Conservation (phyloP, 345 rosid species). For the Arabis alpina region DNA sequence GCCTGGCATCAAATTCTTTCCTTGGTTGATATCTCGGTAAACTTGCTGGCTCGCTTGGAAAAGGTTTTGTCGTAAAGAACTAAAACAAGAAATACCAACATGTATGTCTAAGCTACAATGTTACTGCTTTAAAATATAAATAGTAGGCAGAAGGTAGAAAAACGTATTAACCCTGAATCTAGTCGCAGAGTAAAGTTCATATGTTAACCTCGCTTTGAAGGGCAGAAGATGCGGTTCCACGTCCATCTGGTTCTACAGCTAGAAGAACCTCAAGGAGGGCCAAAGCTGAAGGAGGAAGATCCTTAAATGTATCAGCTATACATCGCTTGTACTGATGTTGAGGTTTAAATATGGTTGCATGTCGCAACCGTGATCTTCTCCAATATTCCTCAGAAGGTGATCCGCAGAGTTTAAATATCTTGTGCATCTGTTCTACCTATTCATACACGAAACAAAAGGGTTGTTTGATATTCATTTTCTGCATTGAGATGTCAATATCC, state of each 20-base stretch:
- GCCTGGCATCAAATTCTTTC: conserved; percentile 67
- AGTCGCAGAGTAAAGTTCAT: conserved; percentile 4
- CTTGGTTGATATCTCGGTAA: conserved; percentile 67
- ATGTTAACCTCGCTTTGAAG: conserved; percentile 60
- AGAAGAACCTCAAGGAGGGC: conserved; percentile 62
- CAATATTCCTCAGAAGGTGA: conserved; percentile 78
- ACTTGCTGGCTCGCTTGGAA: conserved; percentile 65
- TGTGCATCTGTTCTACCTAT: conserved; percentile 74
- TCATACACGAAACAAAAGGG: conserved; percentile 24
- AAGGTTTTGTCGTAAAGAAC: conserved; percentile 63
- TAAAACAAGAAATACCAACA: conserved; percentile 25
- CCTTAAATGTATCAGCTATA: conserved; percentile 56
- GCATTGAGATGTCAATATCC: background rate
- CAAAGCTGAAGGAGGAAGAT: conserved; percentile 61
- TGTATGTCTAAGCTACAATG: background rate
- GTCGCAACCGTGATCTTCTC: conserved; percentile 66
- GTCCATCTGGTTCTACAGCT: conserved; percentile 63
- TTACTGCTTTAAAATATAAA: background rate
- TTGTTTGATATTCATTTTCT: background rate
- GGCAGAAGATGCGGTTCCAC: conserved; percentile 65
- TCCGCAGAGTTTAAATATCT: conserved; percentile 75
- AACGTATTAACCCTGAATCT: background rate
- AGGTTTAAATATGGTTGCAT: conserved; percentile 72
- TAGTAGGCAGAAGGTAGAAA: background rate
- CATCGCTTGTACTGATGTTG: conserved; percentile 63